Percentiles rank a stretch among this genome's conserved stretches.
phyloP scores from a whole-genome alignment of 2,329 filamentous ascomycete species.

The Huntiella savannae region DNA sequence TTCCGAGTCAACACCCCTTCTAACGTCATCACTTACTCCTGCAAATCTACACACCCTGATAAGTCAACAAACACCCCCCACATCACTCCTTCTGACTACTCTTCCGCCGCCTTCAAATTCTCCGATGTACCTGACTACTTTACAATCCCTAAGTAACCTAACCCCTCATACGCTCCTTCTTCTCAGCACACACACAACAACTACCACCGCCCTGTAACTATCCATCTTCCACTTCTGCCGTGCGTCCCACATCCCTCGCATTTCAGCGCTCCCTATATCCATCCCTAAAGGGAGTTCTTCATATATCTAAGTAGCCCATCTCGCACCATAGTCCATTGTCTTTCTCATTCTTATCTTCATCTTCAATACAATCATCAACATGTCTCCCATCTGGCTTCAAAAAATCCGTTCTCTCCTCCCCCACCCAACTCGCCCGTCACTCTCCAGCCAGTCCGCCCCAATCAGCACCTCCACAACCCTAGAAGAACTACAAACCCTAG shows the following conservation, averaged over 20 bases:
- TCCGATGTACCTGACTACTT: too few species aligned
- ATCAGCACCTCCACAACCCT: not conserved
- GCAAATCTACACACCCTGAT: too few species aligned
- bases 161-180: constrained; percentile 61
- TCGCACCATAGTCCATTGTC: too few species aligned
- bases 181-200: constrained; percentile 77
- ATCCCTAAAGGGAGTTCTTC: not conserved
- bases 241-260: not conserved
- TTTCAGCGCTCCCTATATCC: not conserved
- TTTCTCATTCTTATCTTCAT: not conserved
- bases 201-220: constrained; percentile 45
- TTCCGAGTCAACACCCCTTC: too few species aligned
- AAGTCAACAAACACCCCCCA: too few species aligned
- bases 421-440: not conserved
- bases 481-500: not conserved
- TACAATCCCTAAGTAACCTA: too few species aligned
- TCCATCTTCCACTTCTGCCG: not conserved
- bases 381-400: not conserved
- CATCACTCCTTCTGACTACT: too few species aligned
- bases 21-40: too few species aligned
- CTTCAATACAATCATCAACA: not conserved
- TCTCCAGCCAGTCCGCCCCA: not conserved
- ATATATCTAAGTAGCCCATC: too few species aligned
- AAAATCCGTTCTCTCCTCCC: not conserved
- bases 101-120: too few species aligned